Base-by-base conservation (phyloP, 495 filamentous ascomycete genomes). In the Cercophora sp. region DNA sequence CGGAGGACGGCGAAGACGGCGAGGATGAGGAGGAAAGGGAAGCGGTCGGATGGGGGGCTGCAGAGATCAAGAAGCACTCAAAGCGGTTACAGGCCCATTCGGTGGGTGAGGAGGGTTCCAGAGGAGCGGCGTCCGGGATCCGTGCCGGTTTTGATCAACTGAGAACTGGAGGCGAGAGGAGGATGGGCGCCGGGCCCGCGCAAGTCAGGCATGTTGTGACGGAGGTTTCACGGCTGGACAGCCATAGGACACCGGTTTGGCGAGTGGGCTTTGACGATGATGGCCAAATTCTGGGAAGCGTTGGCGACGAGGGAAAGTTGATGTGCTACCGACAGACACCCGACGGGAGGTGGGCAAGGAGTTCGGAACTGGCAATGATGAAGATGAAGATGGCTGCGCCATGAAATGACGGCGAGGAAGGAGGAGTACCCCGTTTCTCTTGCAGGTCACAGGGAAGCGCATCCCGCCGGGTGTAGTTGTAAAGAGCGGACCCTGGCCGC, bases 251-350 rank as follows among this genome's bases (percentile, higher is more conserved):
- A 24, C 80, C 80, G 4, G 79, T 85, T 4, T 85, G 81, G 81
- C 67, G 77, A 46, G 79, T 84, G 5, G 74, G 68, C 2, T 85
- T 83, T 58, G 80, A 84, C 51, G 77, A 78, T 22, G 81, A 83
- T 44, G 81, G 81, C 8, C 79, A 80, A 51, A 73, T 84, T 20
- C 55, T 85, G 45, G 80, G 77, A 1, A 80, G 73, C 15, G 76
- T 79, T 4, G 81, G 81, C 3, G 81, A 85, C 48, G 81, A 85
- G 60, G 81, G 81, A 9, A 80, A 75, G 59, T 64, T 85, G 18
- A 66, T 79, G 57, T 72, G 82, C 44, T 83, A 81, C 63, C 70
- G 79, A 20, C 72, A 78, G 58, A 70, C 67, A 39, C 79, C 79
- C 1, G 71, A 75, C 55, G 79, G 79, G 5, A 53, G 63, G 15